Conservation (phyloP, 1,139 yeast species). For the Candida glucosophila region DNA sequence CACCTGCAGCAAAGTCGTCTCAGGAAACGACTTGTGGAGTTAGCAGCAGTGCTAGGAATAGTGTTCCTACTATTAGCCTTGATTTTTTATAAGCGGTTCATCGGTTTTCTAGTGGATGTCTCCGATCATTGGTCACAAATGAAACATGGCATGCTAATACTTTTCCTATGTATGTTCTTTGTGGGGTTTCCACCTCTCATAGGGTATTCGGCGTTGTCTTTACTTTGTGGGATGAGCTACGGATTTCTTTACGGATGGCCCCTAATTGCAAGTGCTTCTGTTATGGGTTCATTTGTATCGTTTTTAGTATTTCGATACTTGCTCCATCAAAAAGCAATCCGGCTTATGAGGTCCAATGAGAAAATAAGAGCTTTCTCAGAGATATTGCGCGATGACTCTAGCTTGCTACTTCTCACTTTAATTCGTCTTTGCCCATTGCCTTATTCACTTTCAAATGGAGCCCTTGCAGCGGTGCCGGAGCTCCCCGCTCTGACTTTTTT, state of each 20-base stretch:
- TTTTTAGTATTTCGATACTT: constrained; percentile 60
- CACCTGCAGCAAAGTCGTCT: too few relatives aligned
- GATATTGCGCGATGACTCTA: constrained; percentile 55
- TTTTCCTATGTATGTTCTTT: constrained; percentile 37
- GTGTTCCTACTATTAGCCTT: constrained; percentile 22
- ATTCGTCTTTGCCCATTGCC: constrained; percentile 88
- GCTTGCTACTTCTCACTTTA: constrained; percentile 58
- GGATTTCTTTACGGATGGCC: constrained; percentile 82
- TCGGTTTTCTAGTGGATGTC: constrained; percentile 33
- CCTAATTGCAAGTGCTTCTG: constrained; percentile 58
- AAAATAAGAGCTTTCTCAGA: constrained; percentile 70
- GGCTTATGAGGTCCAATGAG: constrained; percentile 42
- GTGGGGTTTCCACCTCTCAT: constrained; percentile 78
- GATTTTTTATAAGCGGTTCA: constrained; percentile 40
- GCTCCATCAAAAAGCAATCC: constrained; percentile 47
- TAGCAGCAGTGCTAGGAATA: constrained; percentile 9
- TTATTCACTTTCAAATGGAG: constrained; percentile 87
- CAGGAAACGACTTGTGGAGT: too few relatives aligned
- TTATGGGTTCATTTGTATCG: constrained; percentile 65
- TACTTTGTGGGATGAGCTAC: constrained; percentile 73
- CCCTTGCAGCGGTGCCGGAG: constrained; percentile 78
- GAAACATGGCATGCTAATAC: constrained; percentile 42
- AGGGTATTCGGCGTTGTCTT: constrained; percentile 68
- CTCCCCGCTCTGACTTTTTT: constrained; percentile 54
- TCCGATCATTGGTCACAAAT: constrained; percentile 39